Evolutionary conservation across 1,284 basidiomycete genomes (phyloP).

Genomic region (Malassezia nana): DNA sequence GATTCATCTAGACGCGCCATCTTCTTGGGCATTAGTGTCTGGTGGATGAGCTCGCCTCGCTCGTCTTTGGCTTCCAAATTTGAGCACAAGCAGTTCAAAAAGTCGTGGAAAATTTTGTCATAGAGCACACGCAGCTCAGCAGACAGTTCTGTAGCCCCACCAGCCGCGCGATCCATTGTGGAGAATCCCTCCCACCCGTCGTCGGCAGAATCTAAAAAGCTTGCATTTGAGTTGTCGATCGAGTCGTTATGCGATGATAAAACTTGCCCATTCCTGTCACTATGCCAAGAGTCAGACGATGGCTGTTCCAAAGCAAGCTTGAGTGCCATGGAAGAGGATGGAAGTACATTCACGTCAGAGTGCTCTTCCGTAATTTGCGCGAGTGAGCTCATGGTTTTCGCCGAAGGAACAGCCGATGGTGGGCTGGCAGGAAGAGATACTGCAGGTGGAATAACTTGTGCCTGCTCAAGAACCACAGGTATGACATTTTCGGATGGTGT

Average conservation of each 20-base stretch:
- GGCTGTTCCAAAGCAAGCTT: not conserved
- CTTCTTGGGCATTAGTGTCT: constrained; percentile 78
- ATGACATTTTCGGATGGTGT: not conserved
- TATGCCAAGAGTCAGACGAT: not conserved
- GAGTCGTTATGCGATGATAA: not conserved
- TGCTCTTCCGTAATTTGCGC: not conserved
- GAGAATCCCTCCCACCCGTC: not conserved
- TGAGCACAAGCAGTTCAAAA: constrained; percentile 77
- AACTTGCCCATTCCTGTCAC: not conserved
- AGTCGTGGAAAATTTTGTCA: constrained; percentile 83
- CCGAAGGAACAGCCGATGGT: not conserved
- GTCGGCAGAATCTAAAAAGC: not conserved
- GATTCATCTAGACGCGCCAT: constrained; percentile 57
- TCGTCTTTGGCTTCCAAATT: constrained; percentile 82
- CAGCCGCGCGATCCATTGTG: not conserved
- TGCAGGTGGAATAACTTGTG: not conserved
- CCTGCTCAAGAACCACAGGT: not conserved
- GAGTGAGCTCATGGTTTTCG: not conserved
- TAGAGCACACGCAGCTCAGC: constrained; percentile 67
- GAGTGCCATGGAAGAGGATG: not conserved
- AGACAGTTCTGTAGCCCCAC: constrained; percentile 8
- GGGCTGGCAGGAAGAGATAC: not conserved
- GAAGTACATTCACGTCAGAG: not conserved
- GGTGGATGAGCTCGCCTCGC: constrained; percentile 94
- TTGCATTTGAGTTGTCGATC: not conserved